Base-by-base conservation (phyloP, 768 basidiomycete species). In the Amanita pallidorosea region DNA sequence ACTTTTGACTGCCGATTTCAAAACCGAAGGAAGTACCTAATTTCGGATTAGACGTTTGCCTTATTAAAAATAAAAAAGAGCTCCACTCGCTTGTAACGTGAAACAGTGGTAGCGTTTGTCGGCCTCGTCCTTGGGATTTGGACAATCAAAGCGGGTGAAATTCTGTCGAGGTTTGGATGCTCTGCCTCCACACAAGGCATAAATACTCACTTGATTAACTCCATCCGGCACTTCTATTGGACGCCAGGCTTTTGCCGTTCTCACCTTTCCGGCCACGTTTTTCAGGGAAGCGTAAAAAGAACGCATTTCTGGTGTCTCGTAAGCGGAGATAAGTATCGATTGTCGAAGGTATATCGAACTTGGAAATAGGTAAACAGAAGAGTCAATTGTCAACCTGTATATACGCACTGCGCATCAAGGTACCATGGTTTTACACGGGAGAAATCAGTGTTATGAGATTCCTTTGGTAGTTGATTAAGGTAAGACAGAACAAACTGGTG, bases 381-480 rank as follows among this genome's bases (percentile, higher is more conserved):
- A 22, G 29, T 17, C 38, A 35, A 9, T 22, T 2, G n/a, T 15
- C 17, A 25, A 17, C 7, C n/a, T 3, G 15, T 7, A 33, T n/a
- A 41, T 8, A 69, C 89, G 61, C 67, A 96, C 94, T 91, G 79
- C 62, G 85, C 87, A 57, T 98, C 95, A 9, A 98, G 77, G 64
- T 94, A 96, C 96, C 96, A 98, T 1, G 92, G 89, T 67, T 96
- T 98, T 59, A 98, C 87, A 9, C 96, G 81, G 8, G 93, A 95
- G 68, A 98, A 97, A 66, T 98, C 96, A 20, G 88, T 80, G 54
- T 94, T 88, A 56, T 85, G 94, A 1, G 93, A 90, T 59, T 94
- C 88, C 59, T 92, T 90, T 1, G 96, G 96, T 9, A 96, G 72
- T 57, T 85, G 75, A 67, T 97, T 98, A 53, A 97, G 66, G 56